A percentile compares a stretch with the other conserved stretches of the same genome.
Conservation (phyloP, 257 asterid genomes). For the Primulina eburnea region DNA sequence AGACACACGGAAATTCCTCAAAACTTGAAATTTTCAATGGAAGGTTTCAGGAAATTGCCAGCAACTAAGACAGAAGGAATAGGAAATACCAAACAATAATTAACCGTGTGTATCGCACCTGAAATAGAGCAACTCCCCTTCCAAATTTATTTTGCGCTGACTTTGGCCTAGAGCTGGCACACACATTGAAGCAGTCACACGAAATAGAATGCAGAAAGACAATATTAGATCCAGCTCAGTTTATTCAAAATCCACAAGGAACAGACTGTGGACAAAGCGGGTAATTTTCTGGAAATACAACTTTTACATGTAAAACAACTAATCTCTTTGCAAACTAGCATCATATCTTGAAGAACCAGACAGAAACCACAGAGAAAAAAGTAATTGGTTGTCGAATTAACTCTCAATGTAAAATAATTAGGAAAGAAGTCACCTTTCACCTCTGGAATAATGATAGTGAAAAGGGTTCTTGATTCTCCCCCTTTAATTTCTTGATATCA, state of each 20-base stretch:
- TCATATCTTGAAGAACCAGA: not conserved
- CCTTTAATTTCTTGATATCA: not conserved
- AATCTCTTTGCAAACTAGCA: not conserved
- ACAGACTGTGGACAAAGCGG: not conserved
- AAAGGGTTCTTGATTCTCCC: slow-evolving; percentile 18
- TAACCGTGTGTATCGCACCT: not conserved
- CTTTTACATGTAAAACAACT: slow-evolving; percentile 11
- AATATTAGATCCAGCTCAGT: slow-evolving; percentile 25
- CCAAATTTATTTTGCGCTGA: not conserved
- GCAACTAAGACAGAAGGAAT: too few relatives aligned
- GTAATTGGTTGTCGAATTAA: slow-evolving; percentile 18
- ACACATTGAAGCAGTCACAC: not conserved
- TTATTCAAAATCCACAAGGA: slow-evolving; percentile 15
- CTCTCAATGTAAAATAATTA: not conserved
- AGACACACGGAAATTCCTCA: not conserved
- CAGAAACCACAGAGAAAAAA: slow-evolving; percentile 4
- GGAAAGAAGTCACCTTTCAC: slow-evolving; percentile 29
- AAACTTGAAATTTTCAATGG: not conserved
- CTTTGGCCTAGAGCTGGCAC: not conserved
- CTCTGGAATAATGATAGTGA: slow-evolving; percentile 23
- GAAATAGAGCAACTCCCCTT: not conserved
- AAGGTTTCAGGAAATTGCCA: not conserved
- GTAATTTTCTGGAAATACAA: not conserved
- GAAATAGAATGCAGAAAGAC: not conserved
- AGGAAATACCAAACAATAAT: too few relatives aligned